These are phyloP conservation scores for Rhizopogon roseolus DNA, from an alignment of 768 basidiomycete species.

Conservation along the genomic window DNA sequence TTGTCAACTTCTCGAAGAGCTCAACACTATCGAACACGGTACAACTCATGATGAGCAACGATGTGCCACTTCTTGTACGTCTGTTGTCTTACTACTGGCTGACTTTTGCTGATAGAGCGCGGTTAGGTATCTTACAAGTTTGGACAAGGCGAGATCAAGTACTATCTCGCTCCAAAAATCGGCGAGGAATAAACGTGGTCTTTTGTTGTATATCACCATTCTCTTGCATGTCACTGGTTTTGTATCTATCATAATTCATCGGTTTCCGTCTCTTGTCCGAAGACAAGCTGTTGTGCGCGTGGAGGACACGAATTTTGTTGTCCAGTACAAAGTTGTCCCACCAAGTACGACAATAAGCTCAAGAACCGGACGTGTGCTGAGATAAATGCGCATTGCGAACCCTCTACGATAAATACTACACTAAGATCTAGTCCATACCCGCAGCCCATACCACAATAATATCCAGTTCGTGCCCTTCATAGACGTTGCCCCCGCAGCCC, in stretches of 20 bases:
- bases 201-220: not conserved
- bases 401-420: not conserved
- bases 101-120: not conserved
- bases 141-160: conserved; percentile 81
- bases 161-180: conserved; percentile 96
- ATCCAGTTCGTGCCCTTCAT: not conserved
- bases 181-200: conserved; percentile 59
- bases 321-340: too few species aligned
- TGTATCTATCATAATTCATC: conserved; percentile 4
- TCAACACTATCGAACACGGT: conserved; percentile 67
- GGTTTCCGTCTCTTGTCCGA: not conserved
- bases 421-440: conserved; percentile 1
- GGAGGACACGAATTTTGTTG: too few species aligned
- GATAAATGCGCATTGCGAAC: not conserved
- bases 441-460: conserved; percentile 52
- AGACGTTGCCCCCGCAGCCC: conserved; percentile 28
- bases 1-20: conserved; percentile 95
- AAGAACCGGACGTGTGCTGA: not conserved
- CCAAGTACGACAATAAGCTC: not conserved
- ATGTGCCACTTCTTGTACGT: conserved; percentile 82
- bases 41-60: conserved; percentile 85
- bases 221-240: not conserved
- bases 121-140: conserved; percentile 84
- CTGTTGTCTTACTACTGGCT: not conserved
- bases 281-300: too few species aligned